Evolutionary conservation across 495 filamentous ascomycete species (phyloP).

Genomic region (Astrothelium subdiscretum): DNA sequence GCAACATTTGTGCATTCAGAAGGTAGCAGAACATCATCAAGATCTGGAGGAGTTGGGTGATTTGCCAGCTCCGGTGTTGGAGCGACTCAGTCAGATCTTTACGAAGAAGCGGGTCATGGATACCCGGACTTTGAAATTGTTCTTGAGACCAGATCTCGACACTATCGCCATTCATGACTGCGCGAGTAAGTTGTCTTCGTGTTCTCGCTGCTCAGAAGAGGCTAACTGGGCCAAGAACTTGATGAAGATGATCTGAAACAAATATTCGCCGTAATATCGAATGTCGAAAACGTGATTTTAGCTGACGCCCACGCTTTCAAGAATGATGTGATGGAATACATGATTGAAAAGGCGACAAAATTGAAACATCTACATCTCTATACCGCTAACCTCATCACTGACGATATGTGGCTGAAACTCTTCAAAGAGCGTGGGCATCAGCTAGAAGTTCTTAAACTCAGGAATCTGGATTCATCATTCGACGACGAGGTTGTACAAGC

Average conservation of each 20-base stretch:
- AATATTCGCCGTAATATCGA: conserved; percentile 65
- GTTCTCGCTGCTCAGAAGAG: conserved; percentile 11
- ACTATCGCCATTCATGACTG: conserved; percentile 70
- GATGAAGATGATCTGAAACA: conserved; percentile 61
- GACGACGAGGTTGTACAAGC: conserved; percentile 52
- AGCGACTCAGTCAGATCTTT: conserved; percentile 68
- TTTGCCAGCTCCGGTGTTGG: conserved; percentile 51
- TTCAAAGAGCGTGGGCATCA: conserved; percentile 48
- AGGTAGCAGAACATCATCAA: conserved; percentile 68
- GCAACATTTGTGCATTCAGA: conserved; percentile 71
- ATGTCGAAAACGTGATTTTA: conserved; percentile 54
- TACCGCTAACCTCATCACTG: conserved; percentile 66
- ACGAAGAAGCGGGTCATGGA: conserved; percentile 67
- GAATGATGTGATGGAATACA: conserved; percentile 65
- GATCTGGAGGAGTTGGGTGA: conserved; percentile 78
- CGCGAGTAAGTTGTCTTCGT: conserved; percentile 41
- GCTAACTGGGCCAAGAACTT: conserved; percentile 37
- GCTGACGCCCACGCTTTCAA: conserved; percentile 81
- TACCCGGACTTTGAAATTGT: conserved; percentile 58
- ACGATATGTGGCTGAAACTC: conserved; percentile 56
- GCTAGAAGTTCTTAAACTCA: conserved; percentile 56
- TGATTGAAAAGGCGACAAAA: conserved; percentile 53
- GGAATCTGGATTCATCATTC: conserved; percentile 57
- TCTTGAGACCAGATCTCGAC: conserved; percentile 56
- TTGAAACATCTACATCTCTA: conserved; percentile 56